Evolutionary conservation across 768 basidiomycete genomes (phyloP), one percentile per base, ranked within the genome.

Genomic region (Psilocybe subaeruginosa): DNA sequence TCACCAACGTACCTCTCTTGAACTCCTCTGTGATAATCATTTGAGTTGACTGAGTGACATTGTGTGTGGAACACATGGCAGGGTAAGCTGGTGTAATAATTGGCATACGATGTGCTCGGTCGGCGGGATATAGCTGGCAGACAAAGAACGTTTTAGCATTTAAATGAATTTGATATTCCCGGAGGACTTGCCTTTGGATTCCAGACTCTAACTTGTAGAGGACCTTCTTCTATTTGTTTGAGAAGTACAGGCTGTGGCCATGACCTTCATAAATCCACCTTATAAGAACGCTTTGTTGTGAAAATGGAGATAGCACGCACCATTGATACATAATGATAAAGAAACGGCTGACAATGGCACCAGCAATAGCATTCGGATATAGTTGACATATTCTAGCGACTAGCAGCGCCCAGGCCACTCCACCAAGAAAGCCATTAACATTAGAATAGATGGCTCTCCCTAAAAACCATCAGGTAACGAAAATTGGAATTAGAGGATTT

Each of bases 61-160:
- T 99, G 78, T 99, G 97, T 16, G 97, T 99, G 27, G 97, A 87
- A 74, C 97, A 99, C 97, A 99, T 99, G 5, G 97, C 90, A 49
- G 97, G 97, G 76, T 98, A 99, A 9, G 97, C 96, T 3, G 97
- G 97, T 1, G 97, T 99, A 68, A 99, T 99, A 70, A 99, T 98
- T 11, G 97, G 97, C 97, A 99, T 99, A 66, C 94, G 85, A 76
- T 99, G 97, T n/a, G 92, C 85, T 60, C 92, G 84, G 74, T 98
- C 95, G 61, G 86, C 86, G 4, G 95, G 95, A 73, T 97, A 98
- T 57, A 97, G 74, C 92, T 96, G 41, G n/a, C 53, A 39, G 23
- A 23, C 14, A 8, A 49, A 33, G 48, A 59, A 68, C 53, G 12
- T 46, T 0, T 30, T 33, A 41, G 7, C 49, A 49, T 16, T 11